Percentiles rank a stretch among this genome's conserved stretches.
Evolutionary conservation across 2,329 filamentous ascomycete species (phyloP).

Genomic region (Chaetomiaceae sp.): DNA sequence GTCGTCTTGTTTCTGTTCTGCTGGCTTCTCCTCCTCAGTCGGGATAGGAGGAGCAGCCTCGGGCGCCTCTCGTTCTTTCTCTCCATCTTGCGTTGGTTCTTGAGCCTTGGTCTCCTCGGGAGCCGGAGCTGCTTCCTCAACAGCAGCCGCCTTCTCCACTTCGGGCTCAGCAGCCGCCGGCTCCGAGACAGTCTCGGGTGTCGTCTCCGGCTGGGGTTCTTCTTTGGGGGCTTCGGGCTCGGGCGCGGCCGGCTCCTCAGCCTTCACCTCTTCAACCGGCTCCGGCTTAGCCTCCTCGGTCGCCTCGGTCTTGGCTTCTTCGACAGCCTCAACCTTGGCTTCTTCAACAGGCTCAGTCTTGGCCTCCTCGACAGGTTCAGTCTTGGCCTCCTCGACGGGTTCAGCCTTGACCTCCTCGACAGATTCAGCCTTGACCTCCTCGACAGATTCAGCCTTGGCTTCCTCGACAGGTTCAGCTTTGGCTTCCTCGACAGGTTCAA

Average conservation of each 20-base stretch:
- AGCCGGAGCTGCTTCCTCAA: background rate
- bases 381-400: background rate
- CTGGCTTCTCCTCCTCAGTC: conserved; percentile 1
- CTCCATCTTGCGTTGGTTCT: conserved; percentile 47
- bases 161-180: background rate
- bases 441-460: background rate
- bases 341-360: conserved; percentile 3
- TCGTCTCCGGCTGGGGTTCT: conserved; percentile 2
- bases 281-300: background rate
- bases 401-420: background rate
- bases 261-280: background rate
- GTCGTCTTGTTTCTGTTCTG: conserved; percentile 20
- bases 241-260: too few species aligned
- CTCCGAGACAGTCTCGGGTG: conserved; percentile 5
- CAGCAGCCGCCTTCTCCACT: background rate
- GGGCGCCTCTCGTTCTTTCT: conserved; percentile 21
- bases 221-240: background rate
- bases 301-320: conserved; percentile 18
- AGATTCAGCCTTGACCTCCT: background rate
- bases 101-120: conserved; percentile 28
- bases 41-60: conserved; percentile 2
- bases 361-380: background rate
- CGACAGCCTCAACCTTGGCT: background rate
- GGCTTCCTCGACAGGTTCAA: conserved; percentile 32
- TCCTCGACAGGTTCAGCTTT: background rate